phyloP scores from a whole-genome alignment of 2,329 filamentous ascomycete genomes.

The Aphanocladium album region DNA sequence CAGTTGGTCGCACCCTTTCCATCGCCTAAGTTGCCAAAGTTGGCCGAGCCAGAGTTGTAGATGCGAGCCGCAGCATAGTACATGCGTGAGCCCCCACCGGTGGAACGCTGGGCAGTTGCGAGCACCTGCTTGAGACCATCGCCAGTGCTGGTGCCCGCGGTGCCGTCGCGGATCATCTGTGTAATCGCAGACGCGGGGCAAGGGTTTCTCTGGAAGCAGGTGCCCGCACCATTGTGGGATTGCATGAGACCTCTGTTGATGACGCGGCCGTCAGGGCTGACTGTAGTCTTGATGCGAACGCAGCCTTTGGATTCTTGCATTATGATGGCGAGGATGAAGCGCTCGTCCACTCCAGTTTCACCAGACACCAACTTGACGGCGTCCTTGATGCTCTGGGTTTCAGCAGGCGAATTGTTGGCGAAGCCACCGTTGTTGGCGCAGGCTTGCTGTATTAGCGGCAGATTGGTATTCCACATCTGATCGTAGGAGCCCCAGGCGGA shows the following conservation, averaged over 20 bases:
- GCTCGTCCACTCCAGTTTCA: slow-evolving; percentile 1
- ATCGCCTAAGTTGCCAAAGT: not conserved
- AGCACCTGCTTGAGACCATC: not conserved
- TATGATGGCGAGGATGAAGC: slow-evolving; percentile 23
- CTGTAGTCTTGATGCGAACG: slow-evolving; percentile 1
- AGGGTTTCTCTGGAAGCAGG: not conserved
- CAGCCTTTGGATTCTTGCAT: slow-evolving; percentile 23
- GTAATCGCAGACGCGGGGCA: not conserved
- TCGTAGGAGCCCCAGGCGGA: slow-evolving; percentile 15
- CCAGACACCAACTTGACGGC: not conserved
- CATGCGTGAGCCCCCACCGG: not conserved
- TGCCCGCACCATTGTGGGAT: not conserved
- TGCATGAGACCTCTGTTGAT: slow-evolving; percentile 5
- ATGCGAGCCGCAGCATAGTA: not conserved
- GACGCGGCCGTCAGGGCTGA: not conserved
- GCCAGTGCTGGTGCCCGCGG: not conserved
- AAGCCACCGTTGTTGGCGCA: slow-evolving; percentile 7
- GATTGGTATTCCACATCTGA: slow-evolving; percentile 16
- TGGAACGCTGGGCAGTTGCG: not conserved
- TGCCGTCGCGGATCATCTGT: not conserved
- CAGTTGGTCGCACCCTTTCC: not conserved
- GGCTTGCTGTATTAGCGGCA: slow-evolving; percentile 11
- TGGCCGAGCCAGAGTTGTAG: slow-evolving; percentile 2
- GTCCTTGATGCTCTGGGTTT: not conserved
- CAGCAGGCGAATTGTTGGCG: not conserved